Base-by-base conservation (phyloP, 2,329 filamentous ascomycete genomes). In the Penicillium sp. region DNA sequence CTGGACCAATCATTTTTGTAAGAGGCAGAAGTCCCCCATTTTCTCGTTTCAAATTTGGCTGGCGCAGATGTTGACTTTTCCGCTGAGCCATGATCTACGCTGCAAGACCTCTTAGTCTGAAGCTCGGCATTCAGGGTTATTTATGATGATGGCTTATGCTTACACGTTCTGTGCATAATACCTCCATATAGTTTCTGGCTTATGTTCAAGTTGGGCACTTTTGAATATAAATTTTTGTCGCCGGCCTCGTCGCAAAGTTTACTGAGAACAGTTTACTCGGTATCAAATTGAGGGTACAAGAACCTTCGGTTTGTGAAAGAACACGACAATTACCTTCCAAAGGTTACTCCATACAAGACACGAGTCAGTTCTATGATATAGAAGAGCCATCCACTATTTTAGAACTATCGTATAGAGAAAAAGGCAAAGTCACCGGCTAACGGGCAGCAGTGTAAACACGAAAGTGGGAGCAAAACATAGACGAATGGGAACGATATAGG, bases 401-500 rank as follows among this genome's bases (percentile, higher is more conserved):
- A 31, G 18, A 40, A 53, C 42, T 44, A 53, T 53, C 37, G 46
- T 49, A 55, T 53, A 37, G 29, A 53, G 49, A 26, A 37, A 53
- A 27, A 53, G 53, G 35, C 37, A 53, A 56, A 50, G 46, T 56
- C 53, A 56, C 56, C 53, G 56, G 56, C 56, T 58, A 58, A 58
- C 51, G 50, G 53, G 53, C 56, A 53, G 29, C 42, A 56, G 49
- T 50, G 53, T 44, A 48, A 49, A 46, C 26, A 46, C n/a, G 18
- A 40, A 40, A 40, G 37, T 40, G 37, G 37, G 26, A 25, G 44
- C 46, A 52, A 40, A 43, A 48, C 22, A 29, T 29, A 44, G 29
- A 41, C 18, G 29, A 25, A 33, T 33, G 49, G n/a, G 20, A 43
- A 57, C 29, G 9, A 40, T 40, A 40, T 22, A 40, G 14, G 37